Conservation (phyloP, 2,329 filamentous ascomycete genomes). For the Xylariaceae sp. region DNA sequence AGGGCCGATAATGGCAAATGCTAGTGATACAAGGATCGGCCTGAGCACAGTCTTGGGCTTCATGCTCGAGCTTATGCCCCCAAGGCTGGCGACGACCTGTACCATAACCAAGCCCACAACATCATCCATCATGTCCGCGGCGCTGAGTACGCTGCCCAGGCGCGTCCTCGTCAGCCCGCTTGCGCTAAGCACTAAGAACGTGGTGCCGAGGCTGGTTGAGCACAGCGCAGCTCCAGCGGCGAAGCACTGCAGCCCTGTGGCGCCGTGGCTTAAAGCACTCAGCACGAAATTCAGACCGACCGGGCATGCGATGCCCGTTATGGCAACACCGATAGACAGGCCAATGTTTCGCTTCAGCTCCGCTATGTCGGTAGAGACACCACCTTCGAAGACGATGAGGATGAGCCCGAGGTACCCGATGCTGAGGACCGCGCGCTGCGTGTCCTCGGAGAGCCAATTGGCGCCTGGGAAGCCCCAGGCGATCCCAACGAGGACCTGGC, state of each 20-base stretch:
- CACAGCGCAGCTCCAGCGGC: constrained; percentile 28
- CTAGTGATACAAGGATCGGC: constrained; percentile 44
- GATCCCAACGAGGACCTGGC: constrained; percentile 67
- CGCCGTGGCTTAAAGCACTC: not conserved
- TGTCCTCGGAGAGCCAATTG: constrained; percentile 50
- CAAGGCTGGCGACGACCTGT: constrained; percentile 67
- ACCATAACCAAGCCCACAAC: constrained; percentile 75
- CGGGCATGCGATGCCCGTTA: constrained; percentile 53
- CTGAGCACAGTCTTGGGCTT: constrained; percentile 36
- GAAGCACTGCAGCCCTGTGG: constrained; percentile 48
- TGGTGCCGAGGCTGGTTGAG: constrained; percentile 34
- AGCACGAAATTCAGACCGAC: constrained; percentile 13
- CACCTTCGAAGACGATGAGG: constrained; percentile 67
- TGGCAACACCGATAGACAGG: constrained; percentile 58
- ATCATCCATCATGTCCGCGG: constrained; percentile 79
- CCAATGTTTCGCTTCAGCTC: constrained; percentile 55
- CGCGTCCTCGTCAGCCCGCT: constrained; percentile 40
- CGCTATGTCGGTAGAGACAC: constrained; percentile 50
- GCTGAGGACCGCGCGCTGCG: constrained; percentile 46
- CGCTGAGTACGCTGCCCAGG: constrained; percentile 60
- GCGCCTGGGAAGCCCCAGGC: constrained; percentile 65
- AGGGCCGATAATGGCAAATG: constrained; percentile 44
- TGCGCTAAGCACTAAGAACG: constrained; percentile 49
- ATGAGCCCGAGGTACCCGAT: constrained; percentile 72
- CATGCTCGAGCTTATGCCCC: constrained; percentile 15